A percentile compares a stretch with the other conserved stretches of the same genome.
phyloP scores from a whole-genome alignment of 1,139 yeast genomes.

The Saccharomycopsis crataegensis region DNA sequence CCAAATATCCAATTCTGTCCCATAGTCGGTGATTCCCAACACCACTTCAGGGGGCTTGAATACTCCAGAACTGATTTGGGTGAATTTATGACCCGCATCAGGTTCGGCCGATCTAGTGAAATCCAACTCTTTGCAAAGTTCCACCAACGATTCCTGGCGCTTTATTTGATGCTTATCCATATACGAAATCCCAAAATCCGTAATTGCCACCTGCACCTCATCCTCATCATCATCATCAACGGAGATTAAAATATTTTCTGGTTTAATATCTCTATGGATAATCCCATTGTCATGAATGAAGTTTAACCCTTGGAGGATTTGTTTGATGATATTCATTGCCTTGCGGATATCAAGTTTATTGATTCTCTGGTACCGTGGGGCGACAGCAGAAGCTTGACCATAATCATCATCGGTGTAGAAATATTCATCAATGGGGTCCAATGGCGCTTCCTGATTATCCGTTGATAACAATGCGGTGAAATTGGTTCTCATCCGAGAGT shows the following conservation, averaged over 20 bases:
- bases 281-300: conserved; percentile 50
- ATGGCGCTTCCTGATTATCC: neutral
- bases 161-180: conserved; percentile 25
- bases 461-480: conserved; percentile 29
- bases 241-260: conserved; percentile 53
- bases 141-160: neutral
- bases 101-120: conserved; percentile 37
- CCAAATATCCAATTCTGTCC: conserved; percentile 72
- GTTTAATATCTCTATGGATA: conserved; percentile 88
- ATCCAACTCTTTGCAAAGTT: conserved; percentile 12
- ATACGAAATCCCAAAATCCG: conserved; percentile 80
- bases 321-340: conserved; percentile 31
- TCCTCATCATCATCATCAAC: conserved; percentile 23
- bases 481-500: conserved; percentile 26
- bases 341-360: conserved; percentile 27
- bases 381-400: conserved; percentile 22
- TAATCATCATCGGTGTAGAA: conserved; percentile 17
- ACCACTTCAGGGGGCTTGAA: conserved; percentile 84
- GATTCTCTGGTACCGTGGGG: conserved; percentile 25
- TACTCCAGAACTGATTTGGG: conserved; percentile 70
- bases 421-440: conserved; percentile 15
- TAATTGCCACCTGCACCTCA: conserved; percentile 36
- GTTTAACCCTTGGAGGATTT: conserved; percentile 41
- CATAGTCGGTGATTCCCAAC: conserved; percentile 59
- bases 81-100: conserved; percentile 36